Evolutionary conservation across 148 eudicot species (phyloP).

Genomic region (Vaccinium macrocarpon): DNA sequence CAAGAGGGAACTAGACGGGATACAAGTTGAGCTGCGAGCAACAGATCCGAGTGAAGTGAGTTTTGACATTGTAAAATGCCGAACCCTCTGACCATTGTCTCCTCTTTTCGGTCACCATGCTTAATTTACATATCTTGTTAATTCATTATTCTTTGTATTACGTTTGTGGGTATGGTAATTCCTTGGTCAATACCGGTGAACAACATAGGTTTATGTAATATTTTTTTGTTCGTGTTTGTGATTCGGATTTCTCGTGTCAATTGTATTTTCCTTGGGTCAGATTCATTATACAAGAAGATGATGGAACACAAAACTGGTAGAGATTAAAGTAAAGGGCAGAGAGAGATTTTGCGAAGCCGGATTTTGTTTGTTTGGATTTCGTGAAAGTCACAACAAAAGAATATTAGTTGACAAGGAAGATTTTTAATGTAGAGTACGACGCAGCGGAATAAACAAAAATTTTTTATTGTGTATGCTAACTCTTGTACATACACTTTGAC

Average conservation of each 20-base stretch:
- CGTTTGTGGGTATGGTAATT: background rate
- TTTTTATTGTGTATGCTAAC: too few relatives aligned
- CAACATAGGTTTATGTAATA: background rate
- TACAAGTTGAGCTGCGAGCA: conserved; percentile 4
- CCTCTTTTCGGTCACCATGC: background rate
- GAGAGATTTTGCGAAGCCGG: too few relatives aligned
- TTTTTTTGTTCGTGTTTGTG: background rate
- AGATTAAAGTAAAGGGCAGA: background rate
- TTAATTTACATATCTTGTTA: background rate
- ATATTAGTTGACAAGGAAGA: too few relatives aligned
- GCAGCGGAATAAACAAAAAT: too few relatives aligned
- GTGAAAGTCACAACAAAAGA: too few relatives aligned
- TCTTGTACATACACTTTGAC: too few relatives aligned
- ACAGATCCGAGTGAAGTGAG: background rate
- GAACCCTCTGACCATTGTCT: background rate
- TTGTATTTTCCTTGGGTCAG: background rate
- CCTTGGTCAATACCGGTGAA: background rate
- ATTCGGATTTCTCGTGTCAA: background rate
- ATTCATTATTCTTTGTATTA: background rate
- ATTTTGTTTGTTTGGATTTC: too few relatives aligned
- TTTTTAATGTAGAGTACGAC: too few relatives aligned
- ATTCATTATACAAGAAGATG: background rate
- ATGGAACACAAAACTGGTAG: background rate
- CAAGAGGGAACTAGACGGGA: background rate
- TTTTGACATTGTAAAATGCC: background rate